Evolutionary conservation across 2,329 filamentous ascomycete genomes (phyloP), one percentile per base, ranked within the genome.

Genomic region (Parascedosporium putredinis): DNA sequence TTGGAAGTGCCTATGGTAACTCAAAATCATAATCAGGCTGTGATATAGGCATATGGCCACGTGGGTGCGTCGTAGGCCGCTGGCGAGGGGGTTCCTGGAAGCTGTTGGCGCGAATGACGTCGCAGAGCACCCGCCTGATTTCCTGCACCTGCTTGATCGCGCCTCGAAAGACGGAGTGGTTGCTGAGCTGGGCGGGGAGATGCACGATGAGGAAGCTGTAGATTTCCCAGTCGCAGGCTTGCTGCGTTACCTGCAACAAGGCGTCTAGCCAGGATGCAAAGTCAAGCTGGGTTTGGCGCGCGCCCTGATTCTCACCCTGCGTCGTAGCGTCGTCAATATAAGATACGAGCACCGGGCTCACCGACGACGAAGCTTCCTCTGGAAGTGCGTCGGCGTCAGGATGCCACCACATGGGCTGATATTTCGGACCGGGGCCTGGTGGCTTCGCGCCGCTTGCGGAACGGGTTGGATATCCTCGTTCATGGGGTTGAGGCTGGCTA

Each of bases 171-270:
- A 97, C 73, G 10, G 87, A 83, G 60, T 93, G 88, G 58, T 98
- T 98, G 63, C 84, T 86, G 20, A 98, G 73, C 59, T 97, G 91
- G 24, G 87, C 84, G 1, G 88, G 86, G 8, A 96, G 70, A 63
- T 95, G 87, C 5, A 88, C 86, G 25, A 98, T 72, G 16, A 91
- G 78, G 61, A 91, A 96, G 64, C 88, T 91, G 70, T 95, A 95
- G 1, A 95, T 72, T 62, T 97, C 89, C 90, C 91, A 97, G 54
- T 93, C 84, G 45, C 80, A 78, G 36, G 84, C 85, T 50, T 81
- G 76, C 55, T 85, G 80, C 40, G 95, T 68, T n/a, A 93, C 69
- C n/a, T 74, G 73, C 23, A 88, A 77, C 33, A 94, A 73, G 9
- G 81, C 75, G 54, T 90, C 85, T n/a, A 95, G 73, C 86, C 88